Evolutionary conservation across 768 basidiomycete genomes (phyloP).

Genomic region (Obba rivulosa): DNA sequence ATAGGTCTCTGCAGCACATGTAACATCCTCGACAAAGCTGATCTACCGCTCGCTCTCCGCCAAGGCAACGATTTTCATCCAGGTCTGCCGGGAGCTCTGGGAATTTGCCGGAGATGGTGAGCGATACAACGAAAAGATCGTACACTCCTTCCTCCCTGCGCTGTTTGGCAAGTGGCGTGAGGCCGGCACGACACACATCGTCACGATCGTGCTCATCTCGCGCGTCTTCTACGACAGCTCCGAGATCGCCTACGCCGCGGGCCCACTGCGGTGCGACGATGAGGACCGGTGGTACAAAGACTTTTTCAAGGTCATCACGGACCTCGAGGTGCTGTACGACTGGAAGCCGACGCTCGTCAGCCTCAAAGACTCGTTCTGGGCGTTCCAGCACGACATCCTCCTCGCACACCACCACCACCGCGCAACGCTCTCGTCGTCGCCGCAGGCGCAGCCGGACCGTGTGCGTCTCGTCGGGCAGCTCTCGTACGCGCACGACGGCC

Average conservation of each 20-base stretch:
- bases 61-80: slow-evolving; percentile 90
- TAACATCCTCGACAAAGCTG: slow-evolving; percentile 79
- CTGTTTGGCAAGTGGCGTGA: slow-evolving; percentile 84
- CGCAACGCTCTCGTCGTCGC: slow-evolving; percentile 35
- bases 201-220: slow-evolving; percentile 92
- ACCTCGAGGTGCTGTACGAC: slow-evolving; percentile 81
- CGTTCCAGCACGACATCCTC: slow-evolving; percentile 87
- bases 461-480: slow-evolving; percentile 73
- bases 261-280: slow-evolving; percentile 73
- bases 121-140: slow-evolving; percentile 94
- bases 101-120: slow-evolving; percentile 96
- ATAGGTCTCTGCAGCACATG: slow-evolving; percentile 76
- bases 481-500: slow-evolving; percentile 89
- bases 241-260: slow-evolving; percentile 78
- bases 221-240: slow-evolving; percentile 83
- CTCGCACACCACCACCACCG: slow-evolving; percentile 86
- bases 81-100: slow-evolving; percentile 95
- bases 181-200: slow-evolving; percentile 83
- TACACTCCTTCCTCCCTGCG: slow-evolving; percentile 91
- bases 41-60: slow-evolving; percentile 90
- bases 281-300: slow-evolving; percentile 86
- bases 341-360: slow-evolving; percentile 85
- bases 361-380: slow-evolving; percentile 86
- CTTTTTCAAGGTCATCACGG: slow-evolving; percentile 93
- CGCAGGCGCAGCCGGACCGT: slow-evolving; percentile 33